Evolutionary conservation across 2,329 filamentous ascomycete species (phyloP), one percentile per base, ranked within the genome.

Genomic region (Colletotrichum chrysophilum): DNA sequence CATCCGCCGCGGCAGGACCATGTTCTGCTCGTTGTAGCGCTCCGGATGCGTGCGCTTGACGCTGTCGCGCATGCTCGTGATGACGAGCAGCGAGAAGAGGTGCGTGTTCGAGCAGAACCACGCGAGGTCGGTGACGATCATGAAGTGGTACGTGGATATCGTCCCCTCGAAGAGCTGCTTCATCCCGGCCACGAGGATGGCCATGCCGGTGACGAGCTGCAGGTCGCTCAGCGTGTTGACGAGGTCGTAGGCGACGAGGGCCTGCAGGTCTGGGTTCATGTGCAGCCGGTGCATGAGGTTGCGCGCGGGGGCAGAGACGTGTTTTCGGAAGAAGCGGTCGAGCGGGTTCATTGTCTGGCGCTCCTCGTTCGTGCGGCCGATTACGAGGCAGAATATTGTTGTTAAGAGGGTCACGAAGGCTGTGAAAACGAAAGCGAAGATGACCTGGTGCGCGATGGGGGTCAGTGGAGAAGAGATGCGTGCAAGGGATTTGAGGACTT

Each of bases 81-180:
- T 64, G 43, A 79, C 76, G 0, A 77, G 58, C 4, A 80, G 36
- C 4, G 79, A 77, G 38, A 78, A 65, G 4, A 79, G 72, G 58
- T 80, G 79, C 4, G 77, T 76, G 34, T 77, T 77, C n/a, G 75
- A 71, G 69, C 77, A 78, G 71, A 81, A 78, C 79, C 79, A 81
- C 2, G 75, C 80, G 24, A 81, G 68, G 28, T 81, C 78, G n/a
- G 76, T 76, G 69, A 78, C 75, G 16, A 80, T 77, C 66, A 66
- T 69, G 69, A 81, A 78, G 58, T 81, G 80, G 62, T 81, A 81
- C 13, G 78, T 70, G 3, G 77, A 78, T 55, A 81, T 77, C 3
- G 61, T 65, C 26, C 73, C 69, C 14, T 79, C 70, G 16, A 28
- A n/a, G 3, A 79, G 69, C 55, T 77, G 74, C 16, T 66, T 76